A percentile compares a stretch with the other conserved stretches of the same genome.
phyloP scores from a whole-genome alignment of 2,329 filamentous ascomycete species.

The Diplocarpon rosae region DNA sequence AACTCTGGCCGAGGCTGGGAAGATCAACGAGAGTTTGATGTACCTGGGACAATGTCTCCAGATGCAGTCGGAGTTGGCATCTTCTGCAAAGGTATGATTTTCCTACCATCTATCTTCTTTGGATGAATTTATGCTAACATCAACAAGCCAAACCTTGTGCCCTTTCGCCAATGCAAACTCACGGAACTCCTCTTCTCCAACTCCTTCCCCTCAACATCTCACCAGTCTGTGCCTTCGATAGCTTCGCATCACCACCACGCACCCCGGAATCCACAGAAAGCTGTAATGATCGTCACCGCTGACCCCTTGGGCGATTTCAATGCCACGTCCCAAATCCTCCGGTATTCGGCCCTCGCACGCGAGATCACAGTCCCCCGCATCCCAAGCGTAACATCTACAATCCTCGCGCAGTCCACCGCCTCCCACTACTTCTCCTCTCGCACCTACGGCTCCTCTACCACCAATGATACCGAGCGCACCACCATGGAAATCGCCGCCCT shows the following conservation, averaged over 20 bases:
- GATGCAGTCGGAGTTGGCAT: conserved; percentile 75
- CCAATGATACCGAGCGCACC: conserved; percentile 39
- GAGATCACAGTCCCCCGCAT: conserved; percentile 88
- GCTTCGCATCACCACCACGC: conserved; percentile 29
- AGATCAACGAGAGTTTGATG: conserved; percentile 98
- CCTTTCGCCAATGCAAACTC: conserved; percentile 75
- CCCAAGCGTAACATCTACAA: conserved; percentile 68
- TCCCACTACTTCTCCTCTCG: conserved; percentile 18
- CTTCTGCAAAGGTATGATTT: conserved; percentile 54
- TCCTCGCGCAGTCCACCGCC: conserved; percentile 30
- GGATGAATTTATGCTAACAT: conserved; percentile 5
- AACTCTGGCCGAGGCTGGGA: conserved; percentile 88
- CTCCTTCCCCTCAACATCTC: conserved; percentile 47
- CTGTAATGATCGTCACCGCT: conserved; percentile 92
- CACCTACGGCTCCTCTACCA: conserved; percentile 26
- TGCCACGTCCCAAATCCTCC: conserved; percentile 87
- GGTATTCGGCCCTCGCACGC: conserved; percentile 84
- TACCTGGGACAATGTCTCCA: conserved; percentile 95
- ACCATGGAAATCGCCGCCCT: conserved; percentile 75
- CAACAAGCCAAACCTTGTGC: conserved; percentile 59
- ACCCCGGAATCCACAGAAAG: conserved; percentile 64
- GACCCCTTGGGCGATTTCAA: conserved; percentile 93
- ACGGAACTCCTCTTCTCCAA: conserved; percentile 83
- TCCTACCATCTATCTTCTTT: not conserved
- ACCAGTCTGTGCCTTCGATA: conserved; percentile 7